phyloP scores from a whole-genome alignment of 768 basidiomycete genomes.

The Tylopilus subfusipes region DNA sequence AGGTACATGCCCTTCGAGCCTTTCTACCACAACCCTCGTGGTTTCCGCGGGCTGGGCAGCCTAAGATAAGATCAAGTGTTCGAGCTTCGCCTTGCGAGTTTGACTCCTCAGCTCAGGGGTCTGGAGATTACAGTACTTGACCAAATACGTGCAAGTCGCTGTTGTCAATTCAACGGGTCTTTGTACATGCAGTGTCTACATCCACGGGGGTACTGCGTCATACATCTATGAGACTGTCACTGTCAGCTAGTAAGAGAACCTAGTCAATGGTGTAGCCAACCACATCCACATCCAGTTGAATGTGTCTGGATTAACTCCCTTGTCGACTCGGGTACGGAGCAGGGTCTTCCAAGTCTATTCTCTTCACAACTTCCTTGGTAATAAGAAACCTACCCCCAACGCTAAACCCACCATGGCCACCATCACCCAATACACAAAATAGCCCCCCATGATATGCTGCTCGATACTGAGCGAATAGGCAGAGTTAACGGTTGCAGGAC shows the following conservation, averaged over 20 bases:
- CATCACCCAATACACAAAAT: slow-evolving; percentile 49
- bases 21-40: no score
- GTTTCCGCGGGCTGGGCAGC: no score
- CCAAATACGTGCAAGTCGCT: no score
- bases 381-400: slow-evolving; percentile 28
- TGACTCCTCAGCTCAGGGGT: no score
- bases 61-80: no score
- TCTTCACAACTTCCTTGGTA: slow-evolving; percentile 32
- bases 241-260: neutral
- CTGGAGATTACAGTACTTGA: no score
- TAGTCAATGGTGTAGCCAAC: neutral
- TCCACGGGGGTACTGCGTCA: no score
- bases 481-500: slow-evolving; percentile 24
- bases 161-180: no score
- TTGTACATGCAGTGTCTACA: neutral
- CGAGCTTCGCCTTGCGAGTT: no score
- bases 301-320: neutral
- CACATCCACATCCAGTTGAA: neutral
- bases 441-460: slow-evolving; percentile 46
- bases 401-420: slow-evolving; percentile 27
- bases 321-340: neutral
- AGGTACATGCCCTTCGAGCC: no score
- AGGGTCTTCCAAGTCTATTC: slow-evolving; percentile 4
- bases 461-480: slow-evolving; percentile 27
- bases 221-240: neutral